phyloP scores from a whole-genome alignment of 2,329 filamentous ascomycete genomes.

The Clonostachys chloroleuca region DNA sequence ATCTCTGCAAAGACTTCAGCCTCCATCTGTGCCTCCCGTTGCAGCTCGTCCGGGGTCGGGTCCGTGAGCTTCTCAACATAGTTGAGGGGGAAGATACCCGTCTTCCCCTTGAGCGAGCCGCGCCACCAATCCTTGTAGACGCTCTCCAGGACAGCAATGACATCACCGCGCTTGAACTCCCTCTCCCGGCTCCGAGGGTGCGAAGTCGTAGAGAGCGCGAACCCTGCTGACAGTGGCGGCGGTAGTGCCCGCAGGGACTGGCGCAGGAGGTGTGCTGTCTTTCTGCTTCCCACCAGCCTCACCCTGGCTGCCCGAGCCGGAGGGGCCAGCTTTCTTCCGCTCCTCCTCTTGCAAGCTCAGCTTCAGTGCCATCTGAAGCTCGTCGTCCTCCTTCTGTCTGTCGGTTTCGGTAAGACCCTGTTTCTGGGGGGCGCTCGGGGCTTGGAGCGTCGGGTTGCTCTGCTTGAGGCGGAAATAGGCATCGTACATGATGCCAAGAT shows the following conservation, averaged over 20 bases:
- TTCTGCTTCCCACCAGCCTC: slow-evolving; percentile 21
- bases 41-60: slow-evolving; percentile 88
- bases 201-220: slow-evolving; percentile 89
- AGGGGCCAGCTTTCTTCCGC: slow-evolving; percentile 45
- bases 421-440: slow-evolving; percentile 91
- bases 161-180: slow-evolving; percentile 93
- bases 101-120: slow-evolving; percentile 88
- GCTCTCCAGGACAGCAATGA: slow-evolving; percentile 94
- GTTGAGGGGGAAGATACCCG: slow-evolving; percentile 96
- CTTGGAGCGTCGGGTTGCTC: slow-evolving; percentile 81
- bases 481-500: slow-evolving; percentile 96
- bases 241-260: slow-evolving; percentile 77
- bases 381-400: slow-evolving; percentile 92
- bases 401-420: slow-evolving; percentile 85
- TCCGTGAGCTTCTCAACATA: slow-evolving; percentile 98
- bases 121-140: slow-evolving; percentile 99
- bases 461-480: slow-evolving; percentile 84
- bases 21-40: slow-evolving; percentile 95
- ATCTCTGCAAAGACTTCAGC: slow-evolving; percentile 62
- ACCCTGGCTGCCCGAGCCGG: slow-evolving; percentile 20
- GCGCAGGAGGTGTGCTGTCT: slow-evolving; percentile 38
- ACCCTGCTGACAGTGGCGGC: slow-evolving; percentile 95
- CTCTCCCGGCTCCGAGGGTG: slow-evolving; percentile 89
- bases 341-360: slow-evolving; percentile 88
- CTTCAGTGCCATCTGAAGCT: slow-evolving; percentile 92